These are phyloP conservation scores for Rutstroemia sydowiana DNA, from an alignment of 2,329 filamentous ascomycete genomes.

Conservation along the genomic window DNA sequence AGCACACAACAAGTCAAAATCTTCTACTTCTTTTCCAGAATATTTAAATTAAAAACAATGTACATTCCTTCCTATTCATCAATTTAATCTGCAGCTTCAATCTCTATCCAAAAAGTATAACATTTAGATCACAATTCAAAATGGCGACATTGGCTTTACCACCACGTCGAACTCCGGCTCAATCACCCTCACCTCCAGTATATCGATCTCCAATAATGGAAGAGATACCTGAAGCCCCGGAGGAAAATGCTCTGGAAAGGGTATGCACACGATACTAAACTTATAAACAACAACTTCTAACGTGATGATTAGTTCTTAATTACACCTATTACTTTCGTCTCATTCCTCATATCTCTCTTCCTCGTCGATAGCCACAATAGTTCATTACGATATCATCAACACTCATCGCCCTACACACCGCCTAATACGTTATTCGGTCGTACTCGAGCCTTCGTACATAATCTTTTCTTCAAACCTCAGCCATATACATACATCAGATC, in stretches of 20 bases:
- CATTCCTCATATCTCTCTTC: slow-evolving; percentile 30
- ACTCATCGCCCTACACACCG: slow-evolving; percentile 5
- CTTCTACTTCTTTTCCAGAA: not conserved
- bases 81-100: not conserved
- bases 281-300: not conserved
- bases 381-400: slow-evolving; percentile 15
- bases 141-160: not conserved
- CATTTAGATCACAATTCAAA: not conserved
- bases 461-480: slow-evolving; percentile 16
- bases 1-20: not conserved
- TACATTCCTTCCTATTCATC: not conserved
- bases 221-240: slow-evolving; percentile 17
- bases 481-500: slow-evolving; percentile 23
- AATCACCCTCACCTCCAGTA: slow-evolving; percentile 1
- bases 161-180: slow-evolving; percentile 5
- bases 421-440: slow-evolving; percentile 14
- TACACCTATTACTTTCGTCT: slow-evolving; percentile 27
- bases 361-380: slow-evolving; percentile 24
- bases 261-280: slow-evolving; percentile 11
- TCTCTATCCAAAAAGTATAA: not conserved
- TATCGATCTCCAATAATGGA: slow-evolving; percentile 5
- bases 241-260: slow-evolving; percentile 22
- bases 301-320: slow-evolving; percentile 23
- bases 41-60: not conserved
- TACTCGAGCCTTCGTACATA: slow-evolving; percentile 15